Conservation (phyloP, 2,329 filamentous ascomycete species). For the Colletotrichum gigasporum region DNA sequence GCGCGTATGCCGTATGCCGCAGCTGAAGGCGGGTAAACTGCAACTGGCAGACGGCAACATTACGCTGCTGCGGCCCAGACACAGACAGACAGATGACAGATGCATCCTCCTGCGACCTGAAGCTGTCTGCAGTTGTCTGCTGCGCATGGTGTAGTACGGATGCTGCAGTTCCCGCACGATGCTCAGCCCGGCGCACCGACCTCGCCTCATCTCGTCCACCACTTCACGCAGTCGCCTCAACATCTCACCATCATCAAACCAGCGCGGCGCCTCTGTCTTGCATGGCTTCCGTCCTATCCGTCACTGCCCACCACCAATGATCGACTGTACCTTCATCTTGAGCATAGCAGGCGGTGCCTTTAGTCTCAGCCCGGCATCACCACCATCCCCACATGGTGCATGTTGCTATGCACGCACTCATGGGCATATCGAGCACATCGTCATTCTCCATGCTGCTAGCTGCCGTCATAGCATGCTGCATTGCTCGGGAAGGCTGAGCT, state of each 20-base stretch:
- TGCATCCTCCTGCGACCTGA: no score
- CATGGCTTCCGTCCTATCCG: slow-evolving; percentile 23
- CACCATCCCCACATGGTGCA: slow-evolving; percentile 23
- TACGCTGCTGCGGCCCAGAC: neutral
- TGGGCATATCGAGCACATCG: neutral
- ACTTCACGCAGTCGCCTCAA: slow-evolving; percentile 7
- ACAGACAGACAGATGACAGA: neutral
- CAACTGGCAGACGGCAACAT: slow-evolving; percentile 5
- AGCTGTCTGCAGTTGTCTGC: no score
- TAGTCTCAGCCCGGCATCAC: slow-evolving; percentile 21
- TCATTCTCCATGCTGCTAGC: slow-evolving; percentile 9
- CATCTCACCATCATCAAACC: slow-evolving; percentile 25
- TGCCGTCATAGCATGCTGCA: neutral
- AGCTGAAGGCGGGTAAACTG: neutral
- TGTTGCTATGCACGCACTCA: neutral
- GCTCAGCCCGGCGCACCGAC: slow-evolving; percentile 15
- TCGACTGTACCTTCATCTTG: slow-evolving; percentile 26
- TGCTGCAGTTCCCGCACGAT: neutral
- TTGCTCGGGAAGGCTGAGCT: slow-evolving; percentile 20
- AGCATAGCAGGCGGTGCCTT: slow-evolving; percentile 24
- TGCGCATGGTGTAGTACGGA: neutral
- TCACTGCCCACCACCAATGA: slow-evolving; percentile 9
- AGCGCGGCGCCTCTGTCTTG: slow-evolving; percentile 23
- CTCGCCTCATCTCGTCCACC: slow-evolving; percentile 20
- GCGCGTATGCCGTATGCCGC: neutral